A percentile compares a stretch with the other conserved stretches of the same genome.
Conservation (phyloP, 441 rosid genomes). For the Gossypium gossypioides region DNA sequence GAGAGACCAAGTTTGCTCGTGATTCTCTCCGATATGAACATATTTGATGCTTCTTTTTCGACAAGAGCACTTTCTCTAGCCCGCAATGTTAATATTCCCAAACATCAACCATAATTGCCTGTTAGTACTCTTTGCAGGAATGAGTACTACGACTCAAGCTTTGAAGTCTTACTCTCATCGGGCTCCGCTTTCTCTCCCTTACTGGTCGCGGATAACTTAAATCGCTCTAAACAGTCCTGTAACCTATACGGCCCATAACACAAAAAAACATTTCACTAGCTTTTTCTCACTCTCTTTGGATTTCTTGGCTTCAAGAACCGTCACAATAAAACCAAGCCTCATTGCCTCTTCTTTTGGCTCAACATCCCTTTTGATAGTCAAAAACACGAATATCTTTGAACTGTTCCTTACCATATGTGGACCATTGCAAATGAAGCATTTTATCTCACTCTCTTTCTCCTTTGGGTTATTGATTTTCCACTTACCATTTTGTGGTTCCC, state of each 20-base stretch:
- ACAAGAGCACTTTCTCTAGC: neutral
- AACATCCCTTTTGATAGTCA: neutral
- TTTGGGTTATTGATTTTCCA: neutral
- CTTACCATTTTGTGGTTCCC: neutral
- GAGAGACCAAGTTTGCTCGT: neutral
- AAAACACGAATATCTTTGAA: neutral
- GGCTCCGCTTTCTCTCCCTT: neutral
- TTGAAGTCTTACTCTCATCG: neutral
- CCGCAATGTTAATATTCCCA: neutral
- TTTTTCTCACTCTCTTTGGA: neutral
- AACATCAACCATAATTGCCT: neutral
- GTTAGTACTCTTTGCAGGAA: neutral
- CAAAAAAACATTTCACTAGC: neutral
- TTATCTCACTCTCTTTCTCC: neutral
- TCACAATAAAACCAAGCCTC: neutral
- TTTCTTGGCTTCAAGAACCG: neutral
- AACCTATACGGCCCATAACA: neutral
- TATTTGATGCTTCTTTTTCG: neutral
- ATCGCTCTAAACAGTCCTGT: neutral
- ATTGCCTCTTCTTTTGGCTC: neutral
- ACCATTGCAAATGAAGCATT: neutral
- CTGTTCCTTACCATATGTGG: neutral
- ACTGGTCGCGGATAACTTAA: neutral
- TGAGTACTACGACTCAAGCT: neutral
- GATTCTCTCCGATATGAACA: neutral